phyloP scores from a whole-genome alignment of 306 rosid genomes.

The Cyamopsis tetragonoloba region DNA sequence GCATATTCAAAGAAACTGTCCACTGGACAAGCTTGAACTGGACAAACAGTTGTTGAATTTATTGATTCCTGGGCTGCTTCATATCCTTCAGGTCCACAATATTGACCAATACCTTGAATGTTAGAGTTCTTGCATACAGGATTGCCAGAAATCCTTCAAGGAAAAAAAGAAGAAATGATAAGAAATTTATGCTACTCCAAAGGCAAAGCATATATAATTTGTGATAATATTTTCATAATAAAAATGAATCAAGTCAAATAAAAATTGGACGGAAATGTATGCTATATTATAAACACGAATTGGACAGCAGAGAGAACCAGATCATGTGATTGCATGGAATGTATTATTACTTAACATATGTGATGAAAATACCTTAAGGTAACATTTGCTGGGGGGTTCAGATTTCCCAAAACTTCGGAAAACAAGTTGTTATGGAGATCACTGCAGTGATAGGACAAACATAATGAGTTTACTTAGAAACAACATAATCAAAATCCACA shows the following conservation, averaged over 20 bases:
- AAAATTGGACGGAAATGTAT: neutral
- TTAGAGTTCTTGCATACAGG: conserved; percentile 60
- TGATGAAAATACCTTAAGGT: conserved; percentile 57
- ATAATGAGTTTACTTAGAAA: conserved; percentile 2
- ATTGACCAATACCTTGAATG: conserved; percentile 37
- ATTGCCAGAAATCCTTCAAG: conserved; percentile 72
- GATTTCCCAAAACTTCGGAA: conserved; percentile 37
- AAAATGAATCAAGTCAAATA: conserved; percentile 8
- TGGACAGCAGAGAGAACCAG: conserved; percentile 13
- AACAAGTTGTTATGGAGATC: conserved; percentile 68
- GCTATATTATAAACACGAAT: conserved; percentile 1
- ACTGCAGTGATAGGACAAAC: conserved; percentile 40
- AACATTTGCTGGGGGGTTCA: conserved; percentile 54
- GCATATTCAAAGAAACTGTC: conserved; percentile 59
- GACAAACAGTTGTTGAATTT: conserved; percentile 36
- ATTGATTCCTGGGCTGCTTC: conserved; percentile 5
- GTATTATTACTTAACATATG: conserved; percentile 7
- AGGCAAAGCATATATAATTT: conserved; percentile 2
- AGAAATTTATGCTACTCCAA: conserved; percentile 10
- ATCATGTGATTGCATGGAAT: conserved; percentile 4
- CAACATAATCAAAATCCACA: conserved; percentile 1
- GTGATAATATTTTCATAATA: neutral
- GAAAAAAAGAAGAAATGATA: conserved; percentile 10
- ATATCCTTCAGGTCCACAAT: conserved; percentile 46
- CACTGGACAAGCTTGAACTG: conserved; percentile 47